A percentile compares a stretch with the other conserved stretches of the same genome.
Evolutionary conservation across 2,329 filamentous ascomycete species (phyloP).

Genomic region (Aspergillus cejpii): DNA sequence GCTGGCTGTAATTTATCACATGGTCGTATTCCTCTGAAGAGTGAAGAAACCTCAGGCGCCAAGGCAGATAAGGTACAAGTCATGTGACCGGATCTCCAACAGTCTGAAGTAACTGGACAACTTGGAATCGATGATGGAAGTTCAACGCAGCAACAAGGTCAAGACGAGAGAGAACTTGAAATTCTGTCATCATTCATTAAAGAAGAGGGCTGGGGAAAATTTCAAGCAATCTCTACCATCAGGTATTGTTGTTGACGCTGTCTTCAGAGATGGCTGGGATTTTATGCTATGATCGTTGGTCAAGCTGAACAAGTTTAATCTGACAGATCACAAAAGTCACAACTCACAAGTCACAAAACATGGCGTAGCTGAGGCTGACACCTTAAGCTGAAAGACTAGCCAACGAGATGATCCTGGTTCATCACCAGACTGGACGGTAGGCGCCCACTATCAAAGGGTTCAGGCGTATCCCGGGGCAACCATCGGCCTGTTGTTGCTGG

Average conservation of each 20-base stretch:
- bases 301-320: neutral
- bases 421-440: neutral
- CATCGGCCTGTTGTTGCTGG: conserved; percentile 19
- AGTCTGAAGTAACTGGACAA: neutral
- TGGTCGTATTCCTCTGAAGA: neutral
- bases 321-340: too few relatives aligned
- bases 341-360: neutral
- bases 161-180: neutral
- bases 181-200: neutral
- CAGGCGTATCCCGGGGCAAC: conserved; percentile 13
- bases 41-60: neutral
- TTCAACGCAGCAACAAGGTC: neutral
- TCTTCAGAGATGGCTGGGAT: neutral
- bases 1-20: neutral
- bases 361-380: conserved; percentile 9
- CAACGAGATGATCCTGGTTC: neutral
- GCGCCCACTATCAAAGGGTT: conserved; percentile 2
- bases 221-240: neutral
- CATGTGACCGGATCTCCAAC: neutral
- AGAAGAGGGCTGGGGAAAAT: neutral
- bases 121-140: neutral
- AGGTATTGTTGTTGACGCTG: neutral
- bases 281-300: neutral
- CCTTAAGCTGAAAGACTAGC: neutral
- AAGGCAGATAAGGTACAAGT: neutral